Conservation (phyloP, 2,329 filamentous ascomycete species). For the Cladosporium sp. region DNA sequence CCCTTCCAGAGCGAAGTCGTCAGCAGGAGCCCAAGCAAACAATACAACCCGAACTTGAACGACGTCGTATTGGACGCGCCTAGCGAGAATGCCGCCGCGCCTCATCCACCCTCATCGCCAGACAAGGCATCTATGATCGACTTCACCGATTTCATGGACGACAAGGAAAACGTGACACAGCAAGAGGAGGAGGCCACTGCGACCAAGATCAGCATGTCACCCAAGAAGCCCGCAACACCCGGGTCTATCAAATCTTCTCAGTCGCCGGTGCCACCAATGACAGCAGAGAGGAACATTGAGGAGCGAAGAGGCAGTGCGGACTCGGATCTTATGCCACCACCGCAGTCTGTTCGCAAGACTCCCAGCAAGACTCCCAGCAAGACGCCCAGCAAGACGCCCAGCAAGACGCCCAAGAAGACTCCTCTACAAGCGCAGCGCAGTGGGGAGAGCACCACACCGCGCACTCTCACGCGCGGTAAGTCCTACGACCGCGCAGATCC, state of each 20-base stretch:
- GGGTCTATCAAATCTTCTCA: conserved; percentile 15
- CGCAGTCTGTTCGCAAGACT: conserved; percentile 22
- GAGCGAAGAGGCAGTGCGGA: conserved; percentile 24
- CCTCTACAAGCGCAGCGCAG: conserved; percentile 22
- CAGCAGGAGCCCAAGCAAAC: conserved; percentile 29
- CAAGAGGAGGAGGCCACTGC: conserved; percentile 16
- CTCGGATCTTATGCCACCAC: conserved; percentile 29
- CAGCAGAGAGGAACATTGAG: conserved; percentile 9
- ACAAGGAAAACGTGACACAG: conserved; percentile 32
- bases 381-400: conserved; percentile 26
- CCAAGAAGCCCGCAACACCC: conserved; percentile 22
- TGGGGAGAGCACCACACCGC: conserved; percentile 24
- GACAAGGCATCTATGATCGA: conserved; percentile 14
- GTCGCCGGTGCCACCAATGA: not conserved
- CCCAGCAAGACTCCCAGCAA: conserved; percentile 27
- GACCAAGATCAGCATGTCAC: conserved; percentile 23
- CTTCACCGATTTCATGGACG: conserved; percentile 17
- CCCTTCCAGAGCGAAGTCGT: conserved; percentile 46
- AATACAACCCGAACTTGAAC: conserved; percentile 19
- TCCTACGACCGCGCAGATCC: conserved; percentile 18
- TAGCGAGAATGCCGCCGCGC: conserved; percentile 13
- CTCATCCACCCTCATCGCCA: conserved; percentile 18
- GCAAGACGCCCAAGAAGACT: conserved; percentile 28
- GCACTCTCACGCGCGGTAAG: conserved; percentile 18
- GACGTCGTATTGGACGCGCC: conserved; percentile 1